These are phyloP conservation scores for Passalora sequoiae DNA, from an alignment of 2,329 filamentous ascomycete species.

Conservation along the genomic window DNA sequence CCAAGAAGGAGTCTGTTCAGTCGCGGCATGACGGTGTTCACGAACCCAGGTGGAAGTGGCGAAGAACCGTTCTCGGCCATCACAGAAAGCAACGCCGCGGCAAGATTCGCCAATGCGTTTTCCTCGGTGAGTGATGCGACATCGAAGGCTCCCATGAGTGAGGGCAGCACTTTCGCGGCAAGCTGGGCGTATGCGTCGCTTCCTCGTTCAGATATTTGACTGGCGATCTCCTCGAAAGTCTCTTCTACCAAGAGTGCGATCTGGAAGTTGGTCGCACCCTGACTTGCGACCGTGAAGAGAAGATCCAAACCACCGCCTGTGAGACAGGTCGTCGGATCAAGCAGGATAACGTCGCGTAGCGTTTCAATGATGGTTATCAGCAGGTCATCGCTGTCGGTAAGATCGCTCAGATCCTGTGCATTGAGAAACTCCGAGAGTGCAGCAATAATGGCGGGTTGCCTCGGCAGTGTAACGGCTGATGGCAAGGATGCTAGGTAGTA, in stretches of 20 bases:
- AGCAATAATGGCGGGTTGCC: conserved; percentile 57
- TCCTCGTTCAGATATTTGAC: conserved; percentile 59
- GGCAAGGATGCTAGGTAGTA: conserved; percentile 56
- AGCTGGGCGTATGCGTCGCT: conserved; percentile 68
- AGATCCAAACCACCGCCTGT: conserved; percentile 70
- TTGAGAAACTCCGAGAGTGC: conserved; percentile 68
- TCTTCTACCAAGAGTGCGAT: conserved; percentile 82
- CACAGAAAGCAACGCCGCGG: conserved; percentile 75
- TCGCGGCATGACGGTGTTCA: conserved; percentile 80
- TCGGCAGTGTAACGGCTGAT: conserved; percentile 46
- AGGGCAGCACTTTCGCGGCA: conserved; percentile 80
- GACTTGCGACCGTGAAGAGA: conserved; percentile 82
- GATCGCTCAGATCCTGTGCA: conserved; percentile 72
- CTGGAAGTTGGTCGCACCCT: conserved; percentile 86
- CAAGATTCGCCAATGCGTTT: conserved; percentile 76
- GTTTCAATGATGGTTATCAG: conserved; percentile 86
- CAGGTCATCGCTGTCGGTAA: conserved; percentile 85
- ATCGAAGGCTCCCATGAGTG: conserved; percentile 82
- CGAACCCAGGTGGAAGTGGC: conserved; percentile 80
- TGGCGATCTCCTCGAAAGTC: conserved; percentile 82
- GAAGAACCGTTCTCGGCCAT: conserved; percentile 77
- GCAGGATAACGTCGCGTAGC: conserved; percentile 72
- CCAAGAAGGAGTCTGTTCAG: conserved; percentile 75
- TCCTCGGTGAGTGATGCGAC: conserved; percentile 81
- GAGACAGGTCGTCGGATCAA: conserved; percentile 71